phyloP scores from a whole-genome alignment of 768 basidiomycete species.

The Termitomyces sp. region DNA sequence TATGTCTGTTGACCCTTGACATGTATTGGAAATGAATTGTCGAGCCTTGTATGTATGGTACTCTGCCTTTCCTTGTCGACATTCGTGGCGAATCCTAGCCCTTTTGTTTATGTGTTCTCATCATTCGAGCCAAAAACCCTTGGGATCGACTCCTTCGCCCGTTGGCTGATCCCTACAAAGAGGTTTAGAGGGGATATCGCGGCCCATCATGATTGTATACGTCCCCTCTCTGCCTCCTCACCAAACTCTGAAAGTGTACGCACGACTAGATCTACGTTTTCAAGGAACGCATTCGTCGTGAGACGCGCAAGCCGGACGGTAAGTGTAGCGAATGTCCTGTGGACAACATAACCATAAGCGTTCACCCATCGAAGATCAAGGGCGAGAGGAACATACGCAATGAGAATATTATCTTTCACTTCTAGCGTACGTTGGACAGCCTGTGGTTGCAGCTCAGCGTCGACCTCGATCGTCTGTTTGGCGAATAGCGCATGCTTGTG shows the following conservation, averaged over 20 bases:
- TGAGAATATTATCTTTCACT: constrained; percentile 61
- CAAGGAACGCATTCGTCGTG: constrained; percentile 80
- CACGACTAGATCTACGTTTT: constrained; percentile 82
- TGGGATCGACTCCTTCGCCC: neutral
- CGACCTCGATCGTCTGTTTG: constrained; percentile 81
- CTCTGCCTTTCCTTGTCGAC: too few relatives aligned
- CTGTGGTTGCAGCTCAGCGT: constrained; percentile 75
- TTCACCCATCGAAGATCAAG: neutral
- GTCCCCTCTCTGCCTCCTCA: constrained; percentile 45
- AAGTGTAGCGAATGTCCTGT: constrained; percentile 67
- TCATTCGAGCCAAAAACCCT: neutral
- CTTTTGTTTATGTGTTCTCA: neutral
- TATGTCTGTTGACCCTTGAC: neutral
- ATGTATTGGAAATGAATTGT: neutral
- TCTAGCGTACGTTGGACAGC: constrained; percentile 70
- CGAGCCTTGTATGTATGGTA: too few relatives aligned
- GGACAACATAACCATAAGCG: neutral
- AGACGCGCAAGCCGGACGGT: constrained; percentile 85
- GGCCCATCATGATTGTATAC: neutral
- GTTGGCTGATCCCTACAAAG: neutral
- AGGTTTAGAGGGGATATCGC: neutral
- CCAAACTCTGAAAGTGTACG: constrained; percentile 81
- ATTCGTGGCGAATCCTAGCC: neutral
- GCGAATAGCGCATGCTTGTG: constrained; percentile 74
- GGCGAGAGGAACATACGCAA: constrained; percentile 55